These are phyloP conservation scores for Fusarium sp. DNA, from an alignment of 2,329 filamentous ascomycete species.

Conservation along the genomic window DNA sequence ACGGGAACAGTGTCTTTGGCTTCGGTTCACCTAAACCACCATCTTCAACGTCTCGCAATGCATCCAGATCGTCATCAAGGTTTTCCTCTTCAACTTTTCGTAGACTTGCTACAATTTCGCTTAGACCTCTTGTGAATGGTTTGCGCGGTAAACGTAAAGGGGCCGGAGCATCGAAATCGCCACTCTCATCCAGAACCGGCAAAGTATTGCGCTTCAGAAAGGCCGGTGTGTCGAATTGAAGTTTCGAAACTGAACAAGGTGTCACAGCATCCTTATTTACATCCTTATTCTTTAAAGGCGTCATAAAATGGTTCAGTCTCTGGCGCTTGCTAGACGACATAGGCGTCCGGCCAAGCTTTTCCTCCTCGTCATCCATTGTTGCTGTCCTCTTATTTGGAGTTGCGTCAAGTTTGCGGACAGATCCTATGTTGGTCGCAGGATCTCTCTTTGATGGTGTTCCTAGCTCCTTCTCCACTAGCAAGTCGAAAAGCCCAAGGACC, in stretches of 20 bases:
- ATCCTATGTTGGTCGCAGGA: constrained; percentile 39
- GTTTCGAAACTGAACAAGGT: constrained; percentile 64
- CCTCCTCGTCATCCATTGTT: constrained; percentile 45
- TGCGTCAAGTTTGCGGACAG: constrained; percentile 44
- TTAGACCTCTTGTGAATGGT: constrained; percentile 76
- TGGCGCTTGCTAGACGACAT: constrained; percentile 70
- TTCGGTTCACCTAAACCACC: constrained; percentile 50
- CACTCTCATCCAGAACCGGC: constrained; percentile 68
- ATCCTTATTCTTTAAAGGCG: constrained; percentile 67
- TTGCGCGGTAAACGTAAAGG: constrained; percentile 68
- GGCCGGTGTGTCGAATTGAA: constrained; percentile 75
- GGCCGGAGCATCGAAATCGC: constrained; percentile 59
- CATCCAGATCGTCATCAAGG: constrained; percentile 79
- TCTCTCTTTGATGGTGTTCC: constrained; percentile 63
- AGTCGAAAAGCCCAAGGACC: constrained; percentile 81
- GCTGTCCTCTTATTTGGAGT: constrained; percentile 62
- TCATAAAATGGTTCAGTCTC: constrained; percentile 72
- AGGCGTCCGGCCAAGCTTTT: constrained; percentile 61
- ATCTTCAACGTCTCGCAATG: constrained; percentile 76
- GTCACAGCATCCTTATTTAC: constrained; percentile 56
- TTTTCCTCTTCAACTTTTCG: constrained; percentile 76
- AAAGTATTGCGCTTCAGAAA: constrained; percentile 69
- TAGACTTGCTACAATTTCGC: constrained; percentile 78
- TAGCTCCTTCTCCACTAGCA: constrained; percentile 65
- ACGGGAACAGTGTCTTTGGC: constrained; percentile 39